Base-by-base conservation (phyloP, 2,329 filamentous ascomycete species). In the Trichoderma harzianum region DNA sequence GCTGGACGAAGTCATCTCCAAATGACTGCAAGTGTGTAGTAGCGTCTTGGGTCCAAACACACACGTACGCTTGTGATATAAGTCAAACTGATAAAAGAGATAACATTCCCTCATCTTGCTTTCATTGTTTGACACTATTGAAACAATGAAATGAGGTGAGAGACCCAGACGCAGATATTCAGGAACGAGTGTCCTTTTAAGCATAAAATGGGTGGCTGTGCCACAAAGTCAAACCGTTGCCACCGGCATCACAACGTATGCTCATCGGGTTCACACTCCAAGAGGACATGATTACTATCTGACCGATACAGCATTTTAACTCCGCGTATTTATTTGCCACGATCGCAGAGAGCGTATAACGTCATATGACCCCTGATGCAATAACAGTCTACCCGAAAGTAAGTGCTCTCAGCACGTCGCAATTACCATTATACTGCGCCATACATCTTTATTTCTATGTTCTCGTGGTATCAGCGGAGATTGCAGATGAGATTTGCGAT, bases 201-300 rank as follows among this genome's bases (percentile, higher is more conserved):
- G 67, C 67, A 69, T 62, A 53, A 51, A 21, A 28, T 18, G 57
- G 57, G 16, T 39, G 57, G 57, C 67, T 53, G 28, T 69, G 67
- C 55, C 67, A 51, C 65, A 69, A 69, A 69, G 43, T 51, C 39
- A 58, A 47, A 69, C 32, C 26, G 2, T 62, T 51, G 67, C 67
- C 67, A 69, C 67, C 67, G 57, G 62, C 66, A 61, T 69, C 66
- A 69, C 57, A 61, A 69, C 47, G 47, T 53, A 53, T 21, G 21
- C n/a, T 7, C 21, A 53, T 53, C 0, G 21, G 47, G 21, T 53
- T 53, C 47, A 53, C 47, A 53, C 47, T 53, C 47, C 11, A 53
- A 62, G 28, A 3, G 18, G 18, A 24, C 7, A 32, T 18, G 64
- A 58, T 67, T 18, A 67, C 3, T 5, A n/a, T 32, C 8, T 36